Evolutionary conservation across 176 grass and related monocot species (phyloP).

Genomic region (Canna indica): DNA sequence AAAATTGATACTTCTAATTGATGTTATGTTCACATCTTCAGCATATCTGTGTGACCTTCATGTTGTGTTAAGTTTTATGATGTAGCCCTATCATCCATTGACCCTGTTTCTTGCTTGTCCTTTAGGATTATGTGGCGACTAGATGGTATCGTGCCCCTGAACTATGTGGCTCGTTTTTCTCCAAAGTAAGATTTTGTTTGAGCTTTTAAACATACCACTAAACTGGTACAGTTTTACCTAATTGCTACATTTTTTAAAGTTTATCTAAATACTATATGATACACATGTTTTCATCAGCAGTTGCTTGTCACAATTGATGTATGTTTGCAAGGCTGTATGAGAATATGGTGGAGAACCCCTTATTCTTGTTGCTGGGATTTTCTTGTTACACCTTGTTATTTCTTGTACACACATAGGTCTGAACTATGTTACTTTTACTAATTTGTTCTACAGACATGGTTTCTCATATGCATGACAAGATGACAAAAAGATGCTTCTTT

Average conservation of each 20-base stretch:
- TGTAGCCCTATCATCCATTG: neutral
- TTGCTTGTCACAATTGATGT: neutral
- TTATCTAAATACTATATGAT: neutral
- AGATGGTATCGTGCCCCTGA: slow-evolving; percentile 15
- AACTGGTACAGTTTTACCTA: neutral
- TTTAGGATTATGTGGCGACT: slow-evolving; percentile 16
- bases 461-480: neutral
- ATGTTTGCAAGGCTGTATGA: neutral
- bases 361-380: neutral
- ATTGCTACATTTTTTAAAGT: neutral
- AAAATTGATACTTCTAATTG: neutral
- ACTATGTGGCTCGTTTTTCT: slow-evolving; percentile 14
- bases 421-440: neutral
- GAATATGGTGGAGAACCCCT: neutral
- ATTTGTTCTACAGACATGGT: neutral
- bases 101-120: neutral
- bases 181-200: neutral
- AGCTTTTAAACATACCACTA: neutral
- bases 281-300: neutral
- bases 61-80: neutral
- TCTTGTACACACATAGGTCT: neutral
- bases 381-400: neutral
- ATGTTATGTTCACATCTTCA: no score
- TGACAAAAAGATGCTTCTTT: neutral
- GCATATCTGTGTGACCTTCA: neutral